A percentile compares a stretch with the other conserved stretches of the same genome.
Conservation (phyloP, 768 basidiomycete species). For the Podaxis sp. region DNA sequence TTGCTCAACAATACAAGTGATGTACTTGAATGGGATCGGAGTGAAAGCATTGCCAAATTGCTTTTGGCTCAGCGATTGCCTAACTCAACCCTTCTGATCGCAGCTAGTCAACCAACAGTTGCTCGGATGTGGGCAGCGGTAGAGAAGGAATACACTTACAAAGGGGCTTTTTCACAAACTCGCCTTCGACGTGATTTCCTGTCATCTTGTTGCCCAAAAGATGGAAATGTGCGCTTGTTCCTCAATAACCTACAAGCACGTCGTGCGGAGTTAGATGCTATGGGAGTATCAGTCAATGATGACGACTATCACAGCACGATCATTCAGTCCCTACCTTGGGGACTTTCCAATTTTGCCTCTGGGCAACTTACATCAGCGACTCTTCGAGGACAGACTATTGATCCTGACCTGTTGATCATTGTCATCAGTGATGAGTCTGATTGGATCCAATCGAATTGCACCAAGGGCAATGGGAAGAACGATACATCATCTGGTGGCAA, state of each 20-base stretch:
- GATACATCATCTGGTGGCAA: not conserved
- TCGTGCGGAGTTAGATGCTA: conserved; percentile 24
- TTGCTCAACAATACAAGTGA: not conserved
- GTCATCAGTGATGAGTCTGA: not conserved
- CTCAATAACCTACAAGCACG: conserved; percentile 24
- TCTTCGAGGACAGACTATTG: not conserved
- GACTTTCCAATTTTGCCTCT: not conserved
- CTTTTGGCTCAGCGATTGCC: not conserved
- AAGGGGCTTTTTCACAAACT: conserved; percentile 31
- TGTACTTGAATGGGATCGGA: not conserved
- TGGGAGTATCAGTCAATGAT: conserved; percentile 18
- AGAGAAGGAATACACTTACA: conserved; percentile 30
- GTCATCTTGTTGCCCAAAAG: conserved; percentile 27
- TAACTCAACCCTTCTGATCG: not conserved
- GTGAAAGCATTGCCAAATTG: not conserved
- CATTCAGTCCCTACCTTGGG: not conserved
- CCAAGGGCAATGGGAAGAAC: not conserved
- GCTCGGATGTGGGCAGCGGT: conserved; percentile 29
- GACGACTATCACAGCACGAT: not conserved
- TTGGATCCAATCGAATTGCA: not conserved
- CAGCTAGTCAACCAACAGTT: not conserved
- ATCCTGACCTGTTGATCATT: not conserved
- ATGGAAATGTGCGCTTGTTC: conserved; percentile 29
- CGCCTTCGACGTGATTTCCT: conserved; percentile 29
- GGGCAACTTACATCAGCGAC: not conserved